Evolutionary conservation across 2,329 filamentous ascomycete genomes (phyloP), one percentile per base, ranked within the genome.

Genomic region (Stemphylium beticola): DNA sequence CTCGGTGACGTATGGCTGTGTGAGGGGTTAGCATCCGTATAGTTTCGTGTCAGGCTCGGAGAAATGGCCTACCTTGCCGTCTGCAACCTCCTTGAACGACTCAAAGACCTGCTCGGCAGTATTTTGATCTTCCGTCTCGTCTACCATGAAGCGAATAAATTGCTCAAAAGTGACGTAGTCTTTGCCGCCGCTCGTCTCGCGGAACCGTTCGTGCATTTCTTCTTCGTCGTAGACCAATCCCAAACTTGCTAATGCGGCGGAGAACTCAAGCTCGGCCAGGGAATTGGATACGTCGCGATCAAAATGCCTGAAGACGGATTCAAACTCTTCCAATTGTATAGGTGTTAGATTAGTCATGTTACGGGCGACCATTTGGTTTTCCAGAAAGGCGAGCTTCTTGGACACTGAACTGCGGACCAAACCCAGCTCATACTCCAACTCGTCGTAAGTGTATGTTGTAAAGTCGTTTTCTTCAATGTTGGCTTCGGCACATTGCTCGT

Each of bases 381-480:
- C 93, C 50, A 99, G 81, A 79, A 99, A 99, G 38, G 90, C 89
- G 51, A 98, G 85, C 78, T 99, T 99, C 82, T 98, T 99, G 61
- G 92, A 89, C 24, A 98, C 93, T 10, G 91, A 95, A 26, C 90
- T 89, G 73, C 92, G 93, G 53, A 98, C 95, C 26, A 99, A 83
- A 14, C 91, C 88, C 54, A 98, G 83, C 77, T 99, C 95, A 78
- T 99, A 99, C 56, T 87, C 87, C 37, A 99, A 83, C 77, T 99
- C 95, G 72, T 99, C 95, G 74, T 98, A 95, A 9, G 93, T 96
- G 78, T 98, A 98, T 8, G 93, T 98, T n/a, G 95, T 99, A 76
- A 95, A 98, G 79, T 99, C 95, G 76, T 99, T 99, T 71, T 99
- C 95, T 76, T 99, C 95, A 61, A 99, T 97, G 74, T 99, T 98